phyloP scores from a whole-genome alignment of 2,329 filamentous ascomycete genomes.

The Fusarium acutatum region DNA sequence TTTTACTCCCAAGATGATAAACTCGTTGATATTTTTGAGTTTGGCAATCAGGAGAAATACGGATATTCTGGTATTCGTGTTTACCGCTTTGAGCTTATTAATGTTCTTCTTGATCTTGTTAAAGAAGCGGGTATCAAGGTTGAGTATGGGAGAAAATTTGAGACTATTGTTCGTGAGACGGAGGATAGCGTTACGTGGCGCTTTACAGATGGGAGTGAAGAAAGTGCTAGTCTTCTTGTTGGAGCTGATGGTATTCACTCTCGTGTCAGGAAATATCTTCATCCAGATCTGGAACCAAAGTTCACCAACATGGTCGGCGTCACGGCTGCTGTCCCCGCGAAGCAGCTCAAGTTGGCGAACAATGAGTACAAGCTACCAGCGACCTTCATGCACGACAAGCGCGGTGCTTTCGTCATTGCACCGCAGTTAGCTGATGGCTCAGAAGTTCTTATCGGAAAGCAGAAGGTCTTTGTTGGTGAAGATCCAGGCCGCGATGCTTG shows the following conservation, averaged over 20 bases:
- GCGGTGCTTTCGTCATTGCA: slow-evolving; percentile 60
- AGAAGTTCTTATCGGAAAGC: slow-evolving; percentile 58
- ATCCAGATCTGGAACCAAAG: slow-evolving; percentile 56
- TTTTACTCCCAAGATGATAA: slow-evolving; percentile 51
- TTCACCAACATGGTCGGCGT: slow-evolving; percentile 60
- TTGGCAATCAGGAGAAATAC: slow-evolving; percentile 57
- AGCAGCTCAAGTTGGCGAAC: slow-evolving; percentile 47
- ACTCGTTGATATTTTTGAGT: slow-evolving; percentile 54
- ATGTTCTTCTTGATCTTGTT: slow-evolving; percentile 55
- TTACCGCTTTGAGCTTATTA: slow-evolving; percentile 61
- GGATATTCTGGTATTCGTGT: slow-evolving; percentile 64
- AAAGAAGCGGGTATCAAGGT: slow-evolving; percentile 52
- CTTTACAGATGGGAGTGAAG: slow-evolving; percentile 56
- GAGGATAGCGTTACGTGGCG: slow-evolving; percentile 53
- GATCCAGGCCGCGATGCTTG: slow-evolving; percentile 53
- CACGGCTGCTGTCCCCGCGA: slow-evolving; percentile 46
- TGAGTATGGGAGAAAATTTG: slow-evolving; percentile 58
- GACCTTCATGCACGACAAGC: slow-evolving; percentile 51
- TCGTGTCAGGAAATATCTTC: slow-evolving; percentile 59
- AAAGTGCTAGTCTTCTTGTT: slow-evolving; percentile 55
- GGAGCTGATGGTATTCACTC: slow-evolving; percentile 70
- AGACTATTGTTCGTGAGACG: slow-evolving; percentile 52
- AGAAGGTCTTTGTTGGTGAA: slow-evolving; percentile 45
- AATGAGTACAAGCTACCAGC: slow-evolving; percentile 52
- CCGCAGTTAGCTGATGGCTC: slow-evolving; percentile 58